phyloP scores from a whole-genome alignment of 1,284 basidiomycete species.

The Filobasidium uniguttulatum region DNA sequence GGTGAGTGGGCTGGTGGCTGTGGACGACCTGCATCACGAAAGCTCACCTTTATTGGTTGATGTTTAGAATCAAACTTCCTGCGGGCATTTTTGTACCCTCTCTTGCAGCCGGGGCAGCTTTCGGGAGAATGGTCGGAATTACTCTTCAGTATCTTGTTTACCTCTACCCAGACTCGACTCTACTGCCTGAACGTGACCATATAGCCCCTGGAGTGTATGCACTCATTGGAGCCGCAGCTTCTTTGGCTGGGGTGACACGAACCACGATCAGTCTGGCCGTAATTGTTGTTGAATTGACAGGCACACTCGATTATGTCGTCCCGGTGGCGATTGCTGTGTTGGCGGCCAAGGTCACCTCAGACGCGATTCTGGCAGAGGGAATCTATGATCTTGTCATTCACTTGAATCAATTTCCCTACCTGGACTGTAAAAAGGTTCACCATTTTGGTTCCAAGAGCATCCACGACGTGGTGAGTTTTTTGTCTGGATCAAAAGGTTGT shows the following conservation, averaged over 20 bases:
- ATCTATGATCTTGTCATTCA: conserved; percentile 92
- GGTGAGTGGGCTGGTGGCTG: conserved; percentile 18
- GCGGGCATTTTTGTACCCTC: conserved; percentile 97
- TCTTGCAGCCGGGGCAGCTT: conserved; percentile 90
- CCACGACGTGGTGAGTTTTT: conserved; percentile 52
- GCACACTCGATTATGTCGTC: conserved; percentile 84
- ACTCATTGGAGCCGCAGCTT: conserved; percentile 78
- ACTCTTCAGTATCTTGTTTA: conserved; percentile 45
- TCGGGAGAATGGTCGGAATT: conserved; percentile 78
- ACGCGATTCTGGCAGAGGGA: conserved; percentile 82
- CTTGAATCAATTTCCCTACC: conserved; percentile 67
- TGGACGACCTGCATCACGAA: background rate
- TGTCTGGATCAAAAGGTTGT: background rate
- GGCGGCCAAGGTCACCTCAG: conserved; percentile 84
- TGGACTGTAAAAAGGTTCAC: conserved; percentile 78
- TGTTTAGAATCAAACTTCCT: conserved; percentile 22
- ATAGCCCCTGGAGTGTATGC: conserved; percentile 70
- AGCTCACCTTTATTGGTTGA: conserved; percentile 1
- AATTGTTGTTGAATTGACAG: conserved; percentile 94
- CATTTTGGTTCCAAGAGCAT: conserved; percentile 66
- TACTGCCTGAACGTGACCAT: conserved; percentile 21
- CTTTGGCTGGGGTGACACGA: conserved; percentile 68
- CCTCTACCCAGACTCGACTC: background rate
- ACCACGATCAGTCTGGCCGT: conserved; percentile 72
- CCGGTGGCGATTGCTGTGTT: conserved; percentile 80